These are phyloP conservation scores for Fusarium pseudoanthophilum DNA, from an alignment of 2,329 filamentous ascomycete species.

Conservation along the genomic window DNA sequence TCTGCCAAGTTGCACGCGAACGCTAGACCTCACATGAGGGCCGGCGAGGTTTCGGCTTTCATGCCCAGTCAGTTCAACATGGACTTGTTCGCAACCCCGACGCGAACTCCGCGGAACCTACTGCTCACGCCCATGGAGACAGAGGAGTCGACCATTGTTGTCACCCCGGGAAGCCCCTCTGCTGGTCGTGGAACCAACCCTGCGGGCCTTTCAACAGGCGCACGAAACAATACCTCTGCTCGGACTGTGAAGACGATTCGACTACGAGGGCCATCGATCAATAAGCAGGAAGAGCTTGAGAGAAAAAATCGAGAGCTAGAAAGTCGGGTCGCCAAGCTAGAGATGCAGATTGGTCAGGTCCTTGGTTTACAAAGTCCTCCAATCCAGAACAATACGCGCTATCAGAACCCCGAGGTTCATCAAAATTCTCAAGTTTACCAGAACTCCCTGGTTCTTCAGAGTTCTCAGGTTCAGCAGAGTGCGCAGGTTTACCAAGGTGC, in stretches of 20 bases:
- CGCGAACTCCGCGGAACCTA: not conserved
- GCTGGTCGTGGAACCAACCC: conserved; percentile 7
- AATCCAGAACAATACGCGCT: not conserved
- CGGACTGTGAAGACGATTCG: not conserved
- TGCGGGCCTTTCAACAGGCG: not conserved
- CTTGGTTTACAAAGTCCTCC: not conserved
- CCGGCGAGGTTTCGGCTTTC: not conserved
- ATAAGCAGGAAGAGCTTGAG: conserved; percentile 11
- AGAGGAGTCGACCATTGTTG: not conserved
- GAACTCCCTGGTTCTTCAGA: not conserved
- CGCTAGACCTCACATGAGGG: not conserved
- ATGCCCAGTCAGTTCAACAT: not conserved
- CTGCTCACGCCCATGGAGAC: conserved; percentile 19
- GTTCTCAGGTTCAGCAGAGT: not conserved
- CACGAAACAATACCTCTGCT: not conserved
- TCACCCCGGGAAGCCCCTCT: conserved; percentile 32
- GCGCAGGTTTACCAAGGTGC: not conserved
- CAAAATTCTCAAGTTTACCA: not conserved
- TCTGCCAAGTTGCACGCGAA: not conserved
- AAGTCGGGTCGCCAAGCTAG: conserved; percentile 18
- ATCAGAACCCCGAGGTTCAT: not conserved
- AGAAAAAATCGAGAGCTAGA: conserved; percentile 14
- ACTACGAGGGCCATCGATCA: not conserved
- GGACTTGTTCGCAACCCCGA: conserved; percentile 1
- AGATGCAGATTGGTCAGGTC: conserved; percentile 15